Evolutionary conservation across 2,329 filamentous ascomycete species (phyloP).

Genomic region (Aspergillus ochraceoroseus): DNA sequence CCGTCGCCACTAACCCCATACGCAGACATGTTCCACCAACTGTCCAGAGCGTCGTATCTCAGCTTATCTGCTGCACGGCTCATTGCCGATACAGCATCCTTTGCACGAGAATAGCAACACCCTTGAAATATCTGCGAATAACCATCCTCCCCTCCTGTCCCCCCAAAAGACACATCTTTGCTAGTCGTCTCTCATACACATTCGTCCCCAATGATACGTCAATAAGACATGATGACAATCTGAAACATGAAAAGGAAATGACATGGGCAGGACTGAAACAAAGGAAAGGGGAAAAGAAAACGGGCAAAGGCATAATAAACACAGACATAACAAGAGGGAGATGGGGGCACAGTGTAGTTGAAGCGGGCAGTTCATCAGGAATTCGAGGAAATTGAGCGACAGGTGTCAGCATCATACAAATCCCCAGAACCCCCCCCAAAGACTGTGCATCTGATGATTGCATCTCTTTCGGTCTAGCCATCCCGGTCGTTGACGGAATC

Average conservation of each 20-base stretch:
- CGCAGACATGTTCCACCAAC: constrained; percentile 14
- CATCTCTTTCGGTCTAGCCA: constrained; percentile 33
- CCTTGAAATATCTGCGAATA: constrained; percentile 14
- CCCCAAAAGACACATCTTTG: constrained; percentile 18
- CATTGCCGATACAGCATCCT: constrained; percentile 9
- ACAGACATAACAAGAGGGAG: constrained; percentile 14
- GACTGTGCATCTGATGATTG: constrained; percentile 27
- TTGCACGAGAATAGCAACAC: constrained; percentile 15
- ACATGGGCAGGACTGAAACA: constrained; percentile 12
- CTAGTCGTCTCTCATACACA: constrained; percentile 23
- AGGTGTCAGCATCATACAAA: constrained; percentile 22
- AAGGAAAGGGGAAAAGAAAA: constrained; percentile 13
- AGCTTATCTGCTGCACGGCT: constrained; percentile 12
- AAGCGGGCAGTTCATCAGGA: constrained; percentile 16
- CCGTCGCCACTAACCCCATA: constrained; percentile 36
- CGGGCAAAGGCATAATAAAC: constrained; percentile 13
- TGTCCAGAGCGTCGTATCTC: constrained; percentile 12
- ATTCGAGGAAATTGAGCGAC: constrained; percentile 18
- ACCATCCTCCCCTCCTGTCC: constrained; percentile 17
- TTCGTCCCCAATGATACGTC: constrained; percentile 29
- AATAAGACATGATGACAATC: constrained; percentile 23
- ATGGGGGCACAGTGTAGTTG: constrained; percentile 13
- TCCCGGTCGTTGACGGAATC: constrained; percentile 19
- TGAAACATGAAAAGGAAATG: constrained; percentile 15
- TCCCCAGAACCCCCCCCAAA: constrained; percentile 20